Base-by-base conservation (phyloP, 139 green algal species). In the Chlamydomonas eustigma region DNA sequence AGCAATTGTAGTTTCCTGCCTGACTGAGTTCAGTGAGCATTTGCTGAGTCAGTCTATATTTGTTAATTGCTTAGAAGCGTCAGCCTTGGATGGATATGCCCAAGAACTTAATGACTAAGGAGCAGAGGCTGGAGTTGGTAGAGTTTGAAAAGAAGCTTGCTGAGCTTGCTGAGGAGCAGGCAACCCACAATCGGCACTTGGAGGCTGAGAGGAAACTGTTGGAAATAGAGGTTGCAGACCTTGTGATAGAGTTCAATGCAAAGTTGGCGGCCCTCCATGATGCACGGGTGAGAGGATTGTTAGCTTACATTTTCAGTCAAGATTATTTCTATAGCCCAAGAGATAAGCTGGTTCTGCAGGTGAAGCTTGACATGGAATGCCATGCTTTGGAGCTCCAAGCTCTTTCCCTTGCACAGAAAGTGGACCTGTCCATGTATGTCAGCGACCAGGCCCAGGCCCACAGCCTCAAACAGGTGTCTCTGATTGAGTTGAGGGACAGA, bases 71-170 rank as follows among this genome's bases (percentile, higher is more conserved):
- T 24, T 63, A 24, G 71, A 73, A n/a, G 44, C 73, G 70, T 1
- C 39, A 80, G 69, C 37, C 74, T 0, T 84, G 79, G 79, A 84
- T 84, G 79, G 79, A 84, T 63, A 51, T 84, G 74, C 68, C 74
- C 2, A 39, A 52, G 0, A 68, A 37, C 30, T 52, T 80, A 50
- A 24, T 80, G 74, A 78, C n/a, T 25, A 70, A 75, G 72, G 79
- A 80, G n/a, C 79, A 84, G 74, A 68, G 79, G 12, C 32, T 44
- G 34, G 51, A 67, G 74, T 50, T 84, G 2, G 34, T 34, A 22
- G 79, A 84, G 68, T 80, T 36, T 33, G 74, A 79, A 22, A 73
- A 73, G 37, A 37, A 39, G 34, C 35, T 39, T n/a, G 22, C n/a
- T 2, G 74, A 79, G 74, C 51, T 66, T 24, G n/a, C 31, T 0